These are phyloP conservation scores for Chalciporus chontae DNA, from an alignment of 768 basidiomycete genomes.

Conservation along the genomic window DNA sequence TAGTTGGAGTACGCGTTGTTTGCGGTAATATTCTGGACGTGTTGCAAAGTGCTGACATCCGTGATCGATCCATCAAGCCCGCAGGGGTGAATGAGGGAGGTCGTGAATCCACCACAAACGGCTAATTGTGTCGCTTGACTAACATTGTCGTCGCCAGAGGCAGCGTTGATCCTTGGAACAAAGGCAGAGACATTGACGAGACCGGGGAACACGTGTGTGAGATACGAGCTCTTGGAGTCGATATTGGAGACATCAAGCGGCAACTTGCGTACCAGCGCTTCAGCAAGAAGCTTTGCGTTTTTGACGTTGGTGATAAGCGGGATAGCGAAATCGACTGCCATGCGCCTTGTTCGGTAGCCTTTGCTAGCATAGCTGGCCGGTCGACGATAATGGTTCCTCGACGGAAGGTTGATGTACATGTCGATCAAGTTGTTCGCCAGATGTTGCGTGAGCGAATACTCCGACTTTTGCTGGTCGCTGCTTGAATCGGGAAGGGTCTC, in stretches of 20 bases:
- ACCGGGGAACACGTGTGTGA: slow-evolving; percentile 87
- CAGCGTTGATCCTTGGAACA: slow-evolving; percentile 62
- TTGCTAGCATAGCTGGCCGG: slow-evolving; percentile 97
- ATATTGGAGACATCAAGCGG: slow-evolving; percentile 85
- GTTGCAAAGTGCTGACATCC: slow-evolving; percentile 64
- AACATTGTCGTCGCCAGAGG: slow-evolving; percentile 52
- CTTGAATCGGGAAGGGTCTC: slow-evolving; percentile 80
- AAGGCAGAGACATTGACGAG: slow-evolving; percentile 87
- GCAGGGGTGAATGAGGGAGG: slow-evolving; percentile 72
- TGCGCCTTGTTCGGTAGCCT: slow-evolving; percentile 93
- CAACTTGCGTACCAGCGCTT: slow-evolving; percentile 88
- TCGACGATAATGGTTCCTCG: slow-evolving; percentile 95
- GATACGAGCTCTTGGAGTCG: slow-evolving; percentile 93
- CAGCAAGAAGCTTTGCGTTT: slow-evolving; percentile 93
- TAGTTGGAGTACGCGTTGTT: slow-evolving; percentile 83
- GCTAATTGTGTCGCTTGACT: slow-evolving; percentile 73
- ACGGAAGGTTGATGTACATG: slow-evolving; percentile 99
- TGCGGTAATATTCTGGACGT: slow-evolving; percentile 60
- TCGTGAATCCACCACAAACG: slow-evolving; percentile 87
- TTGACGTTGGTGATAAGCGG: slow-evolving; percentile 98
- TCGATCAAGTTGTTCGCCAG: slow-evolving; percentile 96
- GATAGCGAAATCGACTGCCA: slow-evolving; percentile 98
- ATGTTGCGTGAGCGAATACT: slow-evolving; percentile 96
- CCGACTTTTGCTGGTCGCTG: slow-evolving; percentile 82
- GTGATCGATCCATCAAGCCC: slow-evolving; percentile 61